A percentile compares a stretch with the other conserved stretches of the same genome.
Conservation (phyloP, 1,284 basidiomycete species). For the Cutaneotrichosporon arboriforme region DNA sequence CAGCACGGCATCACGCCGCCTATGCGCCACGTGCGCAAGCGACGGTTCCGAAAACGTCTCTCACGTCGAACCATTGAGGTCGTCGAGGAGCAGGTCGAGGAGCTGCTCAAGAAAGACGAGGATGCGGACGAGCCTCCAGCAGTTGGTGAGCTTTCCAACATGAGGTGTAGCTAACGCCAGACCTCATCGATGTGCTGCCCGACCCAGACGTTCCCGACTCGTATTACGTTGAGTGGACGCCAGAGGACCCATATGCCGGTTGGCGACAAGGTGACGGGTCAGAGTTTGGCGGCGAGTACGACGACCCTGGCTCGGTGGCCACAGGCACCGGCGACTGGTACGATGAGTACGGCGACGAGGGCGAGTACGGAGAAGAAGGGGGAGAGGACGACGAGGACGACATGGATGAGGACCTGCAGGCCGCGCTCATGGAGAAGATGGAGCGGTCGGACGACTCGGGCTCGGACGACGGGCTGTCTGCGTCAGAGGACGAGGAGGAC, state of each 20-base stretch:
- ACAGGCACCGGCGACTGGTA: slow-evolving; percentile 28
- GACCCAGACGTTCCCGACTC: slow-evolving; percentile 37
- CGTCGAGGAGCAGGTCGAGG: slow-evolving; percentile 93
- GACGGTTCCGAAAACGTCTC: slow-evolving; percentile 73
- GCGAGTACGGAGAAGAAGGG: slow-evolving; percentile 34
- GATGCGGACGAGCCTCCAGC: slow-evolving; percentile 57
- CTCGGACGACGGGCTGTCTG: slow-evolving; percentile 39
- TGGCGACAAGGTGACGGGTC: slow-evolving; percentile 51
- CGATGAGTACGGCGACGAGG: slow-evolving; percentile 33
- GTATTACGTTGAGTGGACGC: slow-evolving; percentile 35
- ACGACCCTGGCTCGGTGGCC: slow-evolving; percentile 46
- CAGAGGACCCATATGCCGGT: slow-evolving; percentile 36
- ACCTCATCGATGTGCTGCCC: slow-evolving; percentile 36
- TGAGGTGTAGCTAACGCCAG: slow-evolving; percentile 12
- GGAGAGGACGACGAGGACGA: slow-evolving; percentile 29
- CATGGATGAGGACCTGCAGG: slow-evolving; percentile 36
- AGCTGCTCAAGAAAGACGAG: slow-evolving; percentile 79
- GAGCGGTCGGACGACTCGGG: slow-evolving; percentile 24
- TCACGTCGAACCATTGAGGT: slow-evolving; percentile 77
- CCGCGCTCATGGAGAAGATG: slow-evolving; percentile 34
- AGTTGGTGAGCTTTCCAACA: slow-evolving; percentile 23
- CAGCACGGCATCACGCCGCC: slow-evolving; percentile 96
- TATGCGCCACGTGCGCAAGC: slow-evolving; percentile 81
- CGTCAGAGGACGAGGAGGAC: slow-evolving; percentile 64
- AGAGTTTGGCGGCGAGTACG: slow-evolving; percentile 62